These are phyloP conservation scores for Monsonia emarginata DNA, from an alignment of 441 rosid species.

Conservation along the genomic window DNA sequence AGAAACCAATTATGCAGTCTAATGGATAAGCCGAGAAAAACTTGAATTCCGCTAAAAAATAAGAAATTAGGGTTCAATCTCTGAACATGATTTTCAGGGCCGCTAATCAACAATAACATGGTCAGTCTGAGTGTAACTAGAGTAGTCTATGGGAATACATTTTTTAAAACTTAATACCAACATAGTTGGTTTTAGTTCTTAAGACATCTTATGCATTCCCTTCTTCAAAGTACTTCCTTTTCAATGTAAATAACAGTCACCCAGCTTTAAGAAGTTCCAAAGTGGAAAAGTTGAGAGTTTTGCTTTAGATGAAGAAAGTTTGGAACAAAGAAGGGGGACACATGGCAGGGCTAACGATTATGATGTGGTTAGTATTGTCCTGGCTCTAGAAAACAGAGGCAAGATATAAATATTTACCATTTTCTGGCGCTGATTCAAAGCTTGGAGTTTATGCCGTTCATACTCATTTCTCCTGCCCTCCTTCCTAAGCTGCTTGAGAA, in stretches of 20 bases:
- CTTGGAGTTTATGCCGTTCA: conserved; percentile 56
- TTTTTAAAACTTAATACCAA: background rate
- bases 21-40: background rate
- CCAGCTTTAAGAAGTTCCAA: background rate
- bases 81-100: background rate
- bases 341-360: background rate
- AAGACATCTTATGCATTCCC: background rate
- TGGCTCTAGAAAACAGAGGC: background rate
- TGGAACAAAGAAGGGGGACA: background rate
- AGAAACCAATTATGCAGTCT: background rate
- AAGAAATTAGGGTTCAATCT: background rate
- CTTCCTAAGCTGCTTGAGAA: conserved; percentile 44
- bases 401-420: conserved; percentile 27
- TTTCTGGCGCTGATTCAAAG: conserved; percentile 53
- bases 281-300: background rate
- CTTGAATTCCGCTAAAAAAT: background rate
- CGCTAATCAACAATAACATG: background rate
- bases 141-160: background rate
- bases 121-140: background rate
- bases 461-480: conserved; percentile 63
- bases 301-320: background rate
- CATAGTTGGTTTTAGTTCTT: background rate
- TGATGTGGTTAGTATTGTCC: background rate
- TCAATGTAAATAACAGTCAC: background rate
- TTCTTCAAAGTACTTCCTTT: background rate